Base-by-base conservation (phyloP, 164 flowering plant species). In the Kalanchoe fedtschenkoi region DNA sequence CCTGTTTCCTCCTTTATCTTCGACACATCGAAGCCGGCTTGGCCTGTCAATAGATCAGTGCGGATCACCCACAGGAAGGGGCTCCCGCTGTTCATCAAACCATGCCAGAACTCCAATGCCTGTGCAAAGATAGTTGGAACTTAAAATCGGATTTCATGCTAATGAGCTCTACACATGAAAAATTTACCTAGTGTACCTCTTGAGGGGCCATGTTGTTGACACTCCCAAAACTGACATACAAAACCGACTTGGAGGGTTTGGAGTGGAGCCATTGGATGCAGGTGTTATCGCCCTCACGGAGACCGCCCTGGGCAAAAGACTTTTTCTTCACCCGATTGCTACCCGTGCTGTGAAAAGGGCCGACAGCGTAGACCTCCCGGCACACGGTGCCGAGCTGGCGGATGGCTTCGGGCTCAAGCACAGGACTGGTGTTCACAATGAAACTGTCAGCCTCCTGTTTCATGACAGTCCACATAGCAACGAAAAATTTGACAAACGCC, bases 31-130 rank as follows among this genome's bases (percentile, higher is more conserved):
- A 51, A 51, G 28, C 56, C 56, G 24, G 24, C 56, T 26, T 26
- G 16, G 32, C 14, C 56, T 5, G 30, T 51, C 26, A 51, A 51
- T 3, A 51, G 56, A 51, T 51, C 56, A 0, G 32, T 26, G 15
- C 56, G 56, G 11, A 51, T 51, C 4, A 51, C 56, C 56, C 30
- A 51, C 16, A 51, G 16, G 19, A 51, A 51, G 28, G 28, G 16
- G 5, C 32, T 51, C 26, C 56, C 56, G 26, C 56, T 51, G 16
- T 51, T 51, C 56, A 26, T 51, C 56, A 51, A 51, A 51, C 56
- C 56, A 51, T 51, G 56, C 56, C 56, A 51, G 5, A 51, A 26
- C 14, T 51, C 56, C 56, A 51, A 51, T 51, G 56, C 56, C 56
- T 51, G 29, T 24, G n/a, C n/a, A n/a, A n/a, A n/a, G n/a, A n/a